These are phyloP conservation scores for Pyricularia sp. DNA, from an alignment of 2,329 filamentous ascomycete species.

Conservation along the genomic window DNA sequence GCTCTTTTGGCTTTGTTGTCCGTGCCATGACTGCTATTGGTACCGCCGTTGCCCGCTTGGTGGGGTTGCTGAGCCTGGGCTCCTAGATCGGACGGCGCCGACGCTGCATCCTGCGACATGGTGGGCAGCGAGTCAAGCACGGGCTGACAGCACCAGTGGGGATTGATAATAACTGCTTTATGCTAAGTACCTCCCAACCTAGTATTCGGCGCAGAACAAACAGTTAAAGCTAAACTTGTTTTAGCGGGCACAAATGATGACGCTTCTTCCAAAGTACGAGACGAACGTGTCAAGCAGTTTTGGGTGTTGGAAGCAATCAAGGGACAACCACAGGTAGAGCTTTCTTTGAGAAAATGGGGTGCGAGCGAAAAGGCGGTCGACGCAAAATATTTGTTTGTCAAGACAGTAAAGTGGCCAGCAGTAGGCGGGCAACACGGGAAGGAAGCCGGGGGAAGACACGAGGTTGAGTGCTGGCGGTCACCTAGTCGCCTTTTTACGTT, in stretches of 20 bases:
- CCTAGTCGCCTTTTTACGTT: background rate
- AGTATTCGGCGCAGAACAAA: background rate
- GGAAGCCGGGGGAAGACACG: background rate
- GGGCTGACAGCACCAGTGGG: background rate
- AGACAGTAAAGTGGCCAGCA: background rate
- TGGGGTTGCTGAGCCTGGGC: slow-evolving; percentile 1
- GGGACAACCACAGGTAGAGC: background rate
- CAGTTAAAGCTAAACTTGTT: background rate
- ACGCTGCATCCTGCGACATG: slow-evolving; percentile 2
- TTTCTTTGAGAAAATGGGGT: background rate
- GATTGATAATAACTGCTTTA: background rate
- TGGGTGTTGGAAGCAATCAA: background rate
- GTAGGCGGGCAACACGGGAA: background rate
- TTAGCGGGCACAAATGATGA: background rate
- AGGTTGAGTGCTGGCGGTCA: background rate
- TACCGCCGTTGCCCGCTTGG: background rate
- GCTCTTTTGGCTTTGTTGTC: background rate
- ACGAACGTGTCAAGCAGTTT: background rate
- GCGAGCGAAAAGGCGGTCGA: background rate
- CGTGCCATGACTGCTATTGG: background rate
- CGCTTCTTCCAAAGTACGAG: background rate
- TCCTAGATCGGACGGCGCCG: slow-evolving; percentile 2
- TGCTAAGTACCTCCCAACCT: background rate
- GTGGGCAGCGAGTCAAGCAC: background rate
- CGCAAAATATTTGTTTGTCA: background rate